These are phyloP conservation scores for Neurospora sp. DNA, from an alignment of 2,329 filamentous ascomycete species.

Conservation along the genomic window DNA sequence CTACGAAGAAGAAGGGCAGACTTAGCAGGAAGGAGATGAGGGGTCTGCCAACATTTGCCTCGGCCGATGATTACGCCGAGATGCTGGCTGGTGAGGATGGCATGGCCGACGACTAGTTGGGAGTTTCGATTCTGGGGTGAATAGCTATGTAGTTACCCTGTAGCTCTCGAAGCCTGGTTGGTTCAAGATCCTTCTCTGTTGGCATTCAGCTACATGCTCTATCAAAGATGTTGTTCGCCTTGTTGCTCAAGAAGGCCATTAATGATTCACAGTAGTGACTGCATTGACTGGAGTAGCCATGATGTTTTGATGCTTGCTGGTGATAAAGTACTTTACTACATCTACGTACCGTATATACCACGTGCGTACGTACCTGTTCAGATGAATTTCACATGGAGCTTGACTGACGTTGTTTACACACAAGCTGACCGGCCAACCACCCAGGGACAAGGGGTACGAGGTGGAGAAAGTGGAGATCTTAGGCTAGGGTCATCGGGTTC, in stretches of 20 bases:
- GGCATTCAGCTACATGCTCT: neutral
- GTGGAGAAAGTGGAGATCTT: neutral
- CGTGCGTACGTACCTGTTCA: neutral
- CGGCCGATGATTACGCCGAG: constrained; percentile 84
- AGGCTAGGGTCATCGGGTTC: neutral
- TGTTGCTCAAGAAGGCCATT: neutral
- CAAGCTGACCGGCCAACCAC: neutral
- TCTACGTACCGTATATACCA: neutral
- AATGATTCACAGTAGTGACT: neutral
- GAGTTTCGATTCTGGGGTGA: neutral
- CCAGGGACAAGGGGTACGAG: neutral
- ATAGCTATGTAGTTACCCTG: neutral
- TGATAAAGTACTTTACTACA: neutral
- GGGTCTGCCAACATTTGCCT: constrained; percentile 84
- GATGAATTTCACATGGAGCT: neutral
- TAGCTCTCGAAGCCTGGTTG: neutral
- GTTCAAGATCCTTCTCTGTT: neutral
- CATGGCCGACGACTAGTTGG: constrained; percentile 17
- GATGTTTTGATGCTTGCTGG: neutral
- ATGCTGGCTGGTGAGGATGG: constrained; percentile 62
- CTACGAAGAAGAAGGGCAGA: constrained; percentile 33
- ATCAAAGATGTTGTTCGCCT: neutral
- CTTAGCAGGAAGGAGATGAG: constrained; percentile 77
- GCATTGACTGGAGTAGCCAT: neutral
- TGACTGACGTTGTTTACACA: neutral